Evolutionary conservation across 495 filamentous ascomycete species (phyloP), one percentile per base, ranked within the genome.

Genomic region (Daldinia concentrica): DNA sequence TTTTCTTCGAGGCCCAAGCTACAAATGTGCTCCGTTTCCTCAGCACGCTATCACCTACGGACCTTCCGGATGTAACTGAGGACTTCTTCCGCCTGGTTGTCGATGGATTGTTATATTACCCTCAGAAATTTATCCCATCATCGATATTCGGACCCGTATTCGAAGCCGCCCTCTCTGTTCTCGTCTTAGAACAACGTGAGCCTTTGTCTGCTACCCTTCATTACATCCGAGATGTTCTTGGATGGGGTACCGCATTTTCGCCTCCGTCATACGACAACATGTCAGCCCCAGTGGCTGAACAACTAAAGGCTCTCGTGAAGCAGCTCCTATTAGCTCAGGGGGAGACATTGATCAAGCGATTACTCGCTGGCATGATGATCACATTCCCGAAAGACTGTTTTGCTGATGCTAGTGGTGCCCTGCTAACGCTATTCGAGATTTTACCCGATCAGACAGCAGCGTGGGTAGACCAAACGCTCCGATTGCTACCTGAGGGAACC

Each of bases 341-440:
- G 55, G 91, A 94, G 77, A 78, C 87, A 26, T 84, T 99, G 36
- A 86, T 92, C 22, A 93, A 97, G 77, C 92, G 93, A 45, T 88
- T 96, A 41, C 81, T 98, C 76, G 94, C 93, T 4, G 95, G 95
- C 68, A 95, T 99, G 94, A 98, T 99, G 94, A 98, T 97, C 77
- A 93, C 89, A 0, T 99, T 98, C 84, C 95, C 95, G 0, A 87
- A 89, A 50, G 96, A 97, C 77, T 98, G 94, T 80, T 94, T 98
- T 79, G 87, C 94, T 0, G 96, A 98, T 79, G 94, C 93, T 6
- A 95, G 92, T 26, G 92, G 94, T 11, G 92, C 97, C n/a, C 81
- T 98, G 66, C 88, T 99, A 74, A 90, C 87, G 1, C 82, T 98
- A 69, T 97, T 98, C 74, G 90, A 98, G 76, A 80, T 98, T 27